Evolutionary conservation across 257 asterid species (phyloP).

Genomic region (Scutellaria galericulata): DNA sequence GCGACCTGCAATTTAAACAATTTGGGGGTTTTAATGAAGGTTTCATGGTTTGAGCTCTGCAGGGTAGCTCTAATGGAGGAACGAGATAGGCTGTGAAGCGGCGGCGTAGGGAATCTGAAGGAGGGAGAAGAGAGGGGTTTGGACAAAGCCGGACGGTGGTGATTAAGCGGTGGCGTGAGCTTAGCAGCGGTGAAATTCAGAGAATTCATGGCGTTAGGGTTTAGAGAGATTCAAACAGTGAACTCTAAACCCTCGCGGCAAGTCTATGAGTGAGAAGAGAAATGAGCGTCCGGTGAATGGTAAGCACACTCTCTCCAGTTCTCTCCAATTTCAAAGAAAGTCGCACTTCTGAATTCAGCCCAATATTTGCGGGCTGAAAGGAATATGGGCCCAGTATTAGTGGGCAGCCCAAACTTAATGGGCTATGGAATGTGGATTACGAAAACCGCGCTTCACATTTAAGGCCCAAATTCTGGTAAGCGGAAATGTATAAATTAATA

Average conservation of each 20-base stretch:
- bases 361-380: background rate
- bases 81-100: constrained; percentile 35
- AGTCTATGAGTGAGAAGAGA: background rate
- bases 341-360: background rate
- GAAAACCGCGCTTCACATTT: no score
- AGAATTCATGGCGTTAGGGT: constrained; percentile 56
- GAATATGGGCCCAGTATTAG: background rate
- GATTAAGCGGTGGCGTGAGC: constrained; percentile 36
- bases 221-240: constrained; percentile 31
- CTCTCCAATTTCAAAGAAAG: constrained; percentile 28
- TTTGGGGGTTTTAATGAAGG: constrained; percentile 3
- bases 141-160: constrained; percentile 37
- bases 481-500: no score
- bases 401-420: background rate
- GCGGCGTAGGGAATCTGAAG: constrained; percentile 42
- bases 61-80: constrained; percentile 42
- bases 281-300: background rate
- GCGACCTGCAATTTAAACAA: background rate
- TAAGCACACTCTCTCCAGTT: constrained; percentile 5
- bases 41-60: constrained; percentile 30
- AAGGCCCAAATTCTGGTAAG: background rate
- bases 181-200: constrained; percentile 44
- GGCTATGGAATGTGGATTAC: background rate
- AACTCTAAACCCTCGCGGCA: constrained; percentile 42
- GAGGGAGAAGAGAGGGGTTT: constrained; percentile 39